Percentiles rank a stretch among this genome's conserved stretches.
phyloP scores from a whole-genome alignment of 495 filamentous ascomycete species.

The Evansstolkia leycettana region DNA sequence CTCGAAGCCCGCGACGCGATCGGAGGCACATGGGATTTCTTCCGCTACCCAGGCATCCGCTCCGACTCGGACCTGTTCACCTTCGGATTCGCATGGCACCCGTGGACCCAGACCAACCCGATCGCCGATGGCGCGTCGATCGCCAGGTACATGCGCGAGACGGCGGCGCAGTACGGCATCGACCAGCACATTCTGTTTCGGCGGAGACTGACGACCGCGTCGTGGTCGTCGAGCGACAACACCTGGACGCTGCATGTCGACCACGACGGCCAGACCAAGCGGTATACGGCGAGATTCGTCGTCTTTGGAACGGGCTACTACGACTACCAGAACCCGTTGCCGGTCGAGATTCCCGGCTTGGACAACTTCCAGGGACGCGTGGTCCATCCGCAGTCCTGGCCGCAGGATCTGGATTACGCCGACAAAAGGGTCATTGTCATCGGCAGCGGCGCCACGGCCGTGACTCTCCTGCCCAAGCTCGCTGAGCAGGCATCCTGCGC shows the following conservation, averaged over 20 bases:
- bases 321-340: constrained; percentile 46
- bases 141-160: constrained; percentile 48
- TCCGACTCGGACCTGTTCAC: constrained; percentile 57
- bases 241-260: constrained; percentile 50
- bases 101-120: constrained; percentile 45
- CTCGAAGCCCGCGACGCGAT: constrained; percentile 47
- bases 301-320: constrained; percentile 13
- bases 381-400: constrained; percentile 43
- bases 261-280: constrained; percentile 30
- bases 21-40: constrained; percentile 65
- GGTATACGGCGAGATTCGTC: constrained; percentile 23
- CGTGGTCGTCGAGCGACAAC: constrained; percentile 50
- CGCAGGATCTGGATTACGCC: constrained; percentile 33
- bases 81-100: constrained; percentile 57
- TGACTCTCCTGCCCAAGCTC: constrained; percentile 37
- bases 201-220: constrained; percentile 39
- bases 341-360: constrained; percentile 32
- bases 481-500: constrained; percentile 33
- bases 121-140: constrained; percentile 53
- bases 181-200: constrained; percentile 46
- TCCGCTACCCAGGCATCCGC: constrained; percentile 57
- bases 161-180: constrained; percentile 46
- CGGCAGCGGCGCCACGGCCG: constrained; percentile 44
- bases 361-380: constrained; percentile 30
- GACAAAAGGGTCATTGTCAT: constrained; percentile 44